phyloP scores from a whole-genome alignment of 805 yeast species.

The Metschnikowia picachoensis region DNA sequence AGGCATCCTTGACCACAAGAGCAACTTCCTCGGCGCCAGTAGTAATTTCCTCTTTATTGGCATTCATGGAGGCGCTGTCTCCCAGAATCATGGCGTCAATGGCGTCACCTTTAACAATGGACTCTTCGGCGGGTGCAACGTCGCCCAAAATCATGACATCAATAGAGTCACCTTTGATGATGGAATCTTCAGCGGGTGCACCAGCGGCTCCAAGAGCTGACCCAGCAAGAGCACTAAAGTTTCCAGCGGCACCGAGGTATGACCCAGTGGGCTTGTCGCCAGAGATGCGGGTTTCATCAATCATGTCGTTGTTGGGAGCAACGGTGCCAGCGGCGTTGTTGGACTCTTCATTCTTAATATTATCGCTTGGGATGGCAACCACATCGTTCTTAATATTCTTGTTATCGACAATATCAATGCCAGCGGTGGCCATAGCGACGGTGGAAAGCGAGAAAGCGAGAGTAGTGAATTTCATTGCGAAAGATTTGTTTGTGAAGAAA shows the following conservation, averaged over 20 bases:
- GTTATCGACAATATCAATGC: not conserved
- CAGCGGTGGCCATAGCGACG: not conserved
- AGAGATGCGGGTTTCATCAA: too few species aligned
- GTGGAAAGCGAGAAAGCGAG: conserved; percentile 7
- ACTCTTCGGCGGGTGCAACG: not conserved
- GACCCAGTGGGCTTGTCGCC: not conserved
- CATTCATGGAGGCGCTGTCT: not conserved
- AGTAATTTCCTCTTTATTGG: not conserved
- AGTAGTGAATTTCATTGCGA: conserved; percentile 7
- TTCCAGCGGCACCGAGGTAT: not conserved
- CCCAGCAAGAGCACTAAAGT: not conserved
- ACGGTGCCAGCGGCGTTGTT: too few species aligned
- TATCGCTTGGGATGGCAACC: not conserved
- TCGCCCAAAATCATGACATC: not conserved
- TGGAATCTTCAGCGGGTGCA: too few species aligned
- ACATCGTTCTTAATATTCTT: not conserved
- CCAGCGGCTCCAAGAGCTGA: too few species aligned
- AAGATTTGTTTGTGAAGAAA: not conserved
- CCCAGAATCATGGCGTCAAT: not conserved
- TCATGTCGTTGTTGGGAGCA: too few species aligned
- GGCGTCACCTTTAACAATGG: too few species aligned
- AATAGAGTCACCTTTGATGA: too few species aligned
- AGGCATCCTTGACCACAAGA: conserved; percentile 2
- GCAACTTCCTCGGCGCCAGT: conserved; percentile 1
- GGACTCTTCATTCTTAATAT: not conserved